A percentile compares a stretch with the other conserved stretches of the same genome.
Conservation (phyloP, 768 basidiomycete genomes). For the Mycena capillaripes region DNA sequence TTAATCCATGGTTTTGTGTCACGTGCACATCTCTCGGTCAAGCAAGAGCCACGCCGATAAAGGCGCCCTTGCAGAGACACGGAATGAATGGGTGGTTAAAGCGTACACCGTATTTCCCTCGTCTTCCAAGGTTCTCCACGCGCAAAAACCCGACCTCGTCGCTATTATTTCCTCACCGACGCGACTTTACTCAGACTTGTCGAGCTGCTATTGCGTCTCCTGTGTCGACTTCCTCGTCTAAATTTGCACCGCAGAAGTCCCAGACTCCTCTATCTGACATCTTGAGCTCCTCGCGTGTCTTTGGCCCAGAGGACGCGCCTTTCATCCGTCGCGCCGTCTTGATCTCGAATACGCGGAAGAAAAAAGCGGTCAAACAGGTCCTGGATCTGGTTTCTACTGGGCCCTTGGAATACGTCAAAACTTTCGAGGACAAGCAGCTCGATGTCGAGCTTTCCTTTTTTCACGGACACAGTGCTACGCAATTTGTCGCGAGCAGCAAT, state of each 20-base stretch:
- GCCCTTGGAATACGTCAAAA: not conserved
- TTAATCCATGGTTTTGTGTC: not conserved
- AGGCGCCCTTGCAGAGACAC: not conserved
- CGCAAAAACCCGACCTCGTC: not conserved
- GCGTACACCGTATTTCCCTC: not conserved
- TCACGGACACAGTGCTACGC: not conserved
- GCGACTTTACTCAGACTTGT: not conserved
- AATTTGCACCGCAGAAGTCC: no score
- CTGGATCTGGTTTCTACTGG: not conserved
- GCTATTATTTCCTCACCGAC: not conserved
- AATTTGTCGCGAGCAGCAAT: not conserved
- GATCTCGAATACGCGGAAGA: not conserved
- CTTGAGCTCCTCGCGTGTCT: not conserved
- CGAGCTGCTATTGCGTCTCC: not conserved
- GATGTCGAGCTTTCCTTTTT: conserved; percentile 1
- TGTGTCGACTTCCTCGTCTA: no score
- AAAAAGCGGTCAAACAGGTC: not conserved
- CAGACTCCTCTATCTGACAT: not conserved
- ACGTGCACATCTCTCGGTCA: not conserved
- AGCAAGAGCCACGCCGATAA: not conserved
- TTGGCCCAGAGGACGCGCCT: not conserved
- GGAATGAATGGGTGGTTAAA: conserved; percentile 8
- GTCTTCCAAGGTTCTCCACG: not conserved
- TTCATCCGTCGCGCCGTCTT: conserved; percentile 1
- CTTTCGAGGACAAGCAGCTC: not conserved